Conservation (phyloP, 1,139 yeast genomes). For the Pichia terricola region DNA sequence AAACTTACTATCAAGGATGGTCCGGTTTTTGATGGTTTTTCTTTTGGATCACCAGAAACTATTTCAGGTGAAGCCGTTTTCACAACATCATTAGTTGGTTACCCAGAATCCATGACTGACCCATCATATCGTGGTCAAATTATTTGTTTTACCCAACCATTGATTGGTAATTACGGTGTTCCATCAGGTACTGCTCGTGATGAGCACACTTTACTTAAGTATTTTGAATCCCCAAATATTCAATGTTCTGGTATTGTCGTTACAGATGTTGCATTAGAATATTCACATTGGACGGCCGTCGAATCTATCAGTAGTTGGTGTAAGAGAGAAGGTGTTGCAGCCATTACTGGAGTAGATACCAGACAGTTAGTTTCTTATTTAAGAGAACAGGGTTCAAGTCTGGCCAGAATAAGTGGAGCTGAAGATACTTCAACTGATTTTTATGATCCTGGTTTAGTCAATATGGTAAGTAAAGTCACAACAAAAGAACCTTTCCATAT, state of each 20-base stretch:
- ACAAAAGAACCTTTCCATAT: slow-evolving; percentile 94
- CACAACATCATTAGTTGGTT: slow-evolving; percentile 94
- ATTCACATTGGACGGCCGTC: slow-evolving; percentile 98
- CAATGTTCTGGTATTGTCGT: slow-evolving; percentile 96
- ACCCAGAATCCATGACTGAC: slow-evolving; percentile 98
- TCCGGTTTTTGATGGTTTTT: slow-evolving; percentile 84
- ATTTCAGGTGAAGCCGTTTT: slow-evolving; percentile 96
- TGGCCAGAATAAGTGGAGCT: slow-evolving; percentile 83
- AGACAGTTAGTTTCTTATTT: slow-evolving; percentile 85
- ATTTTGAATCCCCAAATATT: slow-evolving; percentile 82
- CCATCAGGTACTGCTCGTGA: slow-evolving; percentile 79
- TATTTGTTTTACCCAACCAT: slow-evolving; percentile 91
- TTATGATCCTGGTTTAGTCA: slow-evolving; percentile 84
- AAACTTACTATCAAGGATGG: slow-evolving; percentile 88
- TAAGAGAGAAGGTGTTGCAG: slow-evolving; percentile 91
- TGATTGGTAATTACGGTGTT: slow-evolving; percentile 96
- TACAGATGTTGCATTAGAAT: slow-evolving; percentile 87
- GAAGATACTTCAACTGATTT: slow-evolving; percentile 86
- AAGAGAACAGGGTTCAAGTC: slow-evolving; percentile 91
- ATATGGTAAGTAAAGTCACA: slow-evolving; percentile 87
- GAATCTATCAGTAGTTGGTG: slow-evolving; percentile 95
- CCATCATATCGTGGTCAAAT: slow-evolving; percentile 96
- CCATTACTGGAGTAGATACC: slow-evolving; percentile 94
- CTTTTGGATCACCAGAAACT: slow-evolving; percentile 89
- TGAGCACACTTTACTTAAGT: slow-evolving; percentile 73